phyloP scores from a whole-genome alignment of 768 basidiomycete genomes.

The Mycena belliarum region DNA sequence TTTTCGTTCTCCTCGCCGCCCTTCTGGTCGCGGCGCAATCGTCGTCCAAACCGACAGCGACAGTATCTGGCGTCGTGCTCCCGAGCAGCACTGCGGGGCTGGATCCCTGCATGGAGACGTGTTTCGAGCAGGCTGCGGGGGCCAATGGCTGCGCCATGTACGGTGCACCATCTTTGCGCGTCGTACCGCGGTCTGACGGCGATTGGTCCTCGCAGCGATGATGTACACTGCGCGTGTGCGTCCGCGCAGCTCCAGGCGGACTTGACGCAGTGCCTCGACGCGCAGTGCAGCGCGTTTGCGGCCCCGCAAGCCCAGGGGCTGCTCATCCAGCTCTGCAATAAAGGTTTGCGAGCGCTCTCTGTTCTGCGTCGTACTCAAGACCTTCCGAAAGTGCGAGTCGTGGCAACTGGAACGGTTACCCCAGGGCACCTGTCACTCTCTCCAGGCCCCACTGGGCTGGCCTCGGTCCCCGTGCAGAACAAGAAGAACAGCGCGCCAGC shows the following conservation, averaged over 20 bases:
- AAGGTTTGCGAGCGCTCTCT: slow-evolving; percentile 9
- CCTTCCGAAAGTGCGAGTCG: slow-evolving; percentile 1
- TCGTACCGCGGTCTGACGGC: not conserved
- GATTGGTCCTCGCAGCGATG: slow-evolving; percentile 3
- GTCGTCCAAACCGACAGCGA: slow-evolving; percentile 10
- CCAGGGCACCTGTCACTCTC: slow-evolving; percentile 12
- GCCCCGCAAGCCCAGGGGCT: slow-evolving; percentile 18
- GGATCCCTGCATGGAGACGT: slow-evolving; percentile 23
- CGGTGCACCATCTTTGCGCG: not conserved
- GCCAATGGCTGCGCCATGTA: slow-evolving; percentile 16
- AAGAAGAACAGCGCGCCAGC: not conserved
- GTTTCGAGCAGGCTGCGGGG: slow-evolving; percentile 15
- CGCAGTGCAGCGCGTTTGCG: slow-evolving; percentile 18
- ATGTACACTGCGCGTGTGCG: slow-evolving; percentile 18
- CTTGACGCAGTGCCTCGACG: slow-evolving; percentile 19
- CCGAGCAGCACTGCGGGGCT: slow-evolving; percentile 20
- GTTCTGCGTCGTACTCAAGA: not conserved
- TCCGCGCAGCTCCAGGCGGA: slow-evolving; percentile 21
- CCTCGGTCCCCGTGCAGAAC: slow-evolving; percentile 4
- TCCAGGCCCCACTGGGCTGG: slow-evolving; percentile 3
- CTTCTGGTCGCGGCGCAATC: slow-evolving; percentile 10
- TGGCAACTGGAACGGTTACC: slow-evolving; percentile 12
- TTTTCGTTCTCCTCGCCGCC: slow-evolving; percentile 10
- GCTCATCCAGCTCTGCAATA: slow-evolving; percentile 18
- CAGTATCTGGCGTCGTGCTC: slow-evolving; percentile 16